Evolutionary conservation across 495 filamentous ascomycete genomes (phyloP).

Genomic region (Aspergillus carlsbadensis): DNA sequence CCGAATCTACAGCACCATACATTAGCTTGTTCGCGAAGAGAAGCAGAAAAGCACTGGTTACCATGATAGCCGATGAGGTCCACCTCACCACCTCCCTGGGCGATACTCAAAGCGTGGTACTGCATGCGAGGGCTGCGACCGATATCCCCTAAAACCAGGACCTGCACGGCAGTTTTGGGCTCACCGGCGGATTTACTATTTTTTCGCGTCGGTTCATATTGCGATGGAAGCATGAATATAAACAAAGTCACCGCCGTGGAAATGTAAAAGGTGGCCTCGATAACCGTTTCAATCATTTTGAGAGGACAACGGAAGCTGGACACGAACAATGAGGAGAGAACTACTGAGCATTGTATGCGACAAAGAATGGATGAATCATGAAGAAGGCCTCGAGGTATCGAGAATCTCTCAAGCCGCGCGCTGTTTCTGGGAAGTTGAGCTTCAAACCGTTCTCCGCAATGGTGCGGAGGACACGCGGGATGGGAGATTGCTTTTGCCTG

Average conservation of each 20-base stretch:
- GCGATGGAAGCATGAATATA: slow-evolving; percentile 51
- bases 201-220: slow-evolving; percentile 35
- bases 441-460: neutral
- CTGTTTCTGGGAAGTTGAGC: neutral
- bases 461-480: neutral
- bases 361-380: neutral
- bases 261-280: slow-evolving; percentile 45
- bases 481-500: neutral
- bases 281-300: slow-evolving; percentile 42
- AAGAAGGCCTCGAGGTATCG: neutral
- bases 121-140: slow-evolving; percentile 97
- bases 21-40: slow-evolving; percentile 9
- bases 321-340: neutral
- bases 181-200: slow-evolving; percentile 13
- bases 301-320: neutral
- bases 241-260: slow-evolving; percentile 51
- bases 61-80: slow-evolving; percentile 87
- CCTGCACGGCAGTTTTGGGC: slow-evolving; percentile 56
- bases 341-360: neutral
- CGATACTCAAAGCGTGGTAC: slow-evolving; percentile 94
- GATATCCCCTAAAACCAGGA: slow-evolving; percentile 98
- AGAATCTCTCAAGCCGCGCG: neutral
- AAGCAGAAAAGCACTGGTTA: slow-evolving; percentile 30
- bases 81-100: slow-evolving; percentile 75
- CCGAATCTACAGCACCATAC: slow-evolving; percentile 53